Percentiles rank a stretch among this genome's conserved stretches.
Conservation (phyloP, 2,329 filamentous ascomycete genomes). For the Aspergillus unguis region DNA sequence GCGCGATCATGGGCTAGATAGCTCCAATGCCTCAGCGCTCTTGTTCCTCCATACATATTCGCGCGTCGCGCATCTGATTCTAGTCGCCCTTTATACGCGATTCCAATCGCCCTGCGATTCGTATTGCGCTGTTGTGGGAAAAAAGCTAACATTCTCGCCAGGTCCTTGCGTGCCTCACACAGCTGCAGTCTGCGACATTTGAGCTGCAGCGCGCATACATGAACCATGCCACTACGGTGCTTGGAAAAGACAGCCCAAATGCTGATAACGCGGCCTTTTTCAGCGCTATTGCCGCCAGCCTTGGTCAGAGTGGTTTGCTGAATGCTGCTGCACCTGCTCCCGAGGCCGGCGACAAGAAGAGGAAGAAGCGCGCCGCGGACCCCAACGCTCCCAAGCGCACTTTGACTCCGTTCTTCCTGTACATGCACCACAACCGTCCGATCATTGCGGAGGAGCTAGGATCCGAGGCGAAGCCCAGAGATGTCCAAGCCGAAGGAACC, state of each 20-base stretch:
- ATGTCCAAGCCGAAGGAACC: slow-evolving; percentile 83
- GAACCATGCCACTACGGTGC: slow-evolving; percentile 79
- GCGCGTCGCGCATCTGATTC: no score
- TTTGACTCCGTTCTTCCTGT: slow-evolving; percentile 91
- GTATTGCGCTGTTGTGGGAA: no score
- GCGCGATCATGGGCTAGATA: no score
- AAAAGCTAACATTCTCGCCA: slow-evolving; percentile 35
- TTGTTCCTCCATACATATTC: no score
- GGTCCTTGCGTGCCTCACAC: slow-evolving; percentile 74
- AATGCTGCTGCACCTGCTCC: slow-evolving; percentile 33
- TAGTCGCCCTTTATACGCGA: background rate
- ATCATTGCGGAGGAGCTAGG: slow-evolving; percentile 79
- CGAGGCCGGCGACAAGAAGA: slow-evolving; percentile 44
- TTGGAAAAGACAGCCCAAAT: slow-evolving; percentile 58
- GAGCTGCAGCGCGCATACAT: slow-evolving; percentile 80
- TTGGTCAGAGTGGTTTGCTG: slow-evolving; percentile 46
- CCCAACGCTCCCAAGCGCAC: slow-evolving; percentile 94
- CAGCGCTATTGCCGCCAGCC: slow-evolving; percentile 41
- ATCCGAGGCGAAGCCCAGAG: slow-evolving; percentile 72
- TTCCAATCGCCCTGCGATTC: background rate
- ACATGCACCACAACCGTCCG: slow-evolving; percentile 81
- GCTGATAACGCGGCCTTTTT: slow-evolving; percentile 50
- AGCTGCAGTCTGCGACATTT: slow-evolving; percentile 74
- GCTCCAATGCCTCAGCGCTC: no score
- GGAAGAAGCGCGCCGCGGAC: slow-evolving; percentile 79